Conservation (phyloP, 179 eudicot genomes). For the Gypsophila paniculata region DNA sequence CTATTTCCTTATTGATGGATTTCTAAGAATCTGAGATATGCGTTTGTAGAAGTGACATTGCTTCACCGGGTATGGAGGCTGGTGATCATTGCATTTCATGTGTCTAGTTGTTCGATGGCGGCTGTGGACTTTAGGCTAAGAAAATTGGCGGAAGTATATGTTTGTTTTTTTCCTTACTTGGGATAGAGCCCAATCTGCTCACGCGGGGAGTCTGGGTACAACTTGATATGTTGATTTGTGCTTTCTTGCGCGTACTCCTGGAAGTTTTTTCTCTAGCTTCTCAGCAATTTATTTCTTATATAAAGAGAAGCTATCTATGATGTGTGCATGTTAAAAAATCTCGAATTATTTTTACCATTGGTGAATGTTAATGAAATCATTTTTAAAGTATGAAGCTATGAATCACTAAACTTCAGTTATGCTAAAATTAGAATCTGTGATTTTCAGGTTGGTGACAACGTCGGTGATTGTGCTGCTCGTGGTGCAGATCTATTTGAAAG, state of each 20-base stretch:
- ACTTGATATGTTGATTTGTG: neutral
- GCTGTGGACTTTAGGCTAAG: neutral
- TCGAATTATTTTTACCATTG: neutral
- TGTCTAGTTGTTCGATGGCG: neutral
- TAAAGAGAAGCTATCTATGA: slow-evolving; percentile 4
- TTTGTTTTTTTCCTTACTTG: neutral
- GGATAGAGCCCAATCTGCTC: neutral
- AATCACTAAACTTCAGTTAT: neutral
- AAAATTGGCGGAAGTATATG: neutral
- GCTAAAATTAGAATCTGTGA: slow-evolving; percentile 17
- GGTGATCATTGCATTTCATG: neutral
- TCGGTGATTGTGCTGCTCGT: slow-evolving; percentile 99
- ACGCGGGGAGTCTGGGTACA: neutral
- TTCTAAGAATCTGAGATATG: neutral
- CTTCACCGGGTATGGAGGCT: neutral
- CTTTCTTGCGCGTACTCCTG: neutral
- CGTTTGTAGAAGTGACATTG: neutral
- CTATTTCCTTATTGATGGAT: neutral
- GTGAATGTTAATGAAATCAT: neutral
- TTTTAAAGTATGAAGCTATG: neutral
- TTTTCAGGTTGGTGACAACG: slow-evolving; percentile 98
- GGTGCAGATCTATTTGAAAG: slow-evolving; percentile 99
- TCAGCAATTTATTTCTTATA: neutral
- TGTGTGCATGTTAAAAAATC: neutral
- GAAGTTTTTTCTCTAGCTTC: neutral